These are phyloP conservation scores for Pythium sp. DNA, from an alignment of 352 stramenopile genomes.

Conservation along the genomic window DNA sequence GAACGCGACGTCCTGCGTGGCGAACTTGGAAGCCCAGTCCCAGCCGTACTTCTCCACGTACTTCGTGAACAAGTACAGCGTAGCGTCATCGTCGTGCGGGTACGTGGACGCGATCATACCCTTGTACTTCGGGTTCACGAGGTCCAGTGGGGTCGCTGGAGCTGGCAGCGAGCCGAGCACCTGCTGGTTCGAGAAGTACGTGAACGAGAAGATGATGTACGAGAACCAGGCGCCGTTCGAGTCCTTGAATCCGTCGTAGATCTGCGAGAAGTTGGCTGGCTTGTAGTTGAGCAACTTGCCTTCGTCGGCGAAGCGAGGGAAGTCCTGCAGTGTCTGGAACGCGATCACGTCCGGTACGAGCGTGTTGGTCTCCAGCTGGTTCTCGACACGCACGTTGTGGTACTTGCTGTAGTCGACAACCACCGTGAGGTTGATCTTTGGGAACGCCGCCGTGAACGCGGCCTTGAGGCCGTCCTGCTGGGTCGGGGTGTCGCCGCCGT, in stretches of 20 bases:
- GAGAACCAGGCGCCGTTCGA: slow-evolving; percentile 31
- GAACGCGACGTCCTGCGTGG: slow-evolving; percentile 36
- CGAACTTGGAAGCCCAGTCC: slow-evolving; percentile 44
- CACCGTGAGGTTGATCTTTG: slow-evolving; percentile 59
- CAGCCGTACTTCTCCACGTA: slow-evolving; percentile 58
- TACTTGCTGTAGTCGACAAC: slow-evolving; percentile 60
- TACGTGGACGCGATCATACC: slow-evolving; percentile 43
- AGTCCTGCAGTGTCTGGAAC: slow-evolving; percentile 58
- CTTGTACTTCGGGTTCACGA: slow-evolving; percentile 34
- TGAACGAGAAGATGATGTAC: slow-evolving; percentile 42
- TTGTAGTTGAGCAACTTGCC: slow-evolving; percentile 54
- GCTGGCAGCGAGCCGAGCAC: slow-evolving; percentile 4
- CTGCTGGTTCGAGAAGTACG: slow-evolving; percentile 34
- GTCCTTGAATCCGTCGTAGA: slow-evolving; percentile 46
- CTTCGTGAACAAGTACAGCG: slow-evolving; percentile 39
- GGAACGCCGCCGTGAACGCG: slow-evolving; percentile 32
- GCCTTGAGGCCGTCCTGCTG: slow-evolving; percentile 26
- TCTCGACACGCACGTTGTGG: slow-evolving; percentile 55
- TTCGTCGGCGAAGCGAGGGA: slow-evolving; percentile 38
- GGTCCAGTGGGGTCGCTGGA: slow-evolving; percentile 25
- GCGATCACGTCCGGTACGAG: slow-evolving; percentile 42
- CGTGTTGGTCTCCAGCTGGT: slow-evolving; percentile 4
- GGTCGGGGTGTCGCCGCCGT: slow-evolving; percentile 30
- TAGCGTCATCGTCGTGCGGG: slow-evolving; percentile 46
- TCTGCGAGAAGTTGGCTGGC: slow-evolving; percentile 45